These are phyloP conservation scores for Cercospora sojina DNA, from an alignment of 2,329 filamentous ascomycete species.

Conservation along the genomic window DNA sequence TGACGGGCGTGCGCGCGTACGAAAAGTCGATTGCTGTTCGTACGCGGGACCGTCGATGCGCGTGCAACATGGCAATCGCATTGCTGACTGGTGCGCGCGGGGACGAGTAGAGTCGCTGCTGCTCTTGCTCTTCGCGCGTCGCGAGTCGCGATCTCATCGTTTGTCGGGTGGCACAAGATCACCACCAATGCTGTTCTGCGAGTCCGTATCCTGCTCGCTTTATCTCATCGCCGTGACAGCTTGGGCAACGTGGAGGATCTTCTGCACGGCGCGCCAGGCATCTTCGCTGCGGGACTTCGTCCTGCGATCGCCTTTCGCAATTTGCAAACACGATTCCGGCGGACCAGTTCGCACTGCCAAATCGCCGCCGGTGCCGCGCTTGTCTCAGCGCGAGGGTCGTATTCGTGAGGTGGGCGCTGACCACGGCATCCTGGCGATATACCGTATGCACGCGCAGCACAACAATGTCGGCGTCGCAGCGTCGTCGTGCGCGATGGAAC, in stretches of 20 bases:
- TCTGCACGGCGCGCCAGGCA: background rate
- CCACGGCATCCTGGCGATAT: background rate
- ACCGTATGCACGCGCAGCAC: background rate
- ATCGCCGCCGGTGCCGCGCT: background rate
- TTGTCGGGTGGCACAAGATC: background rate
- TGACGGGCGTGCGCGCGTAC: conserved; percentile 4
- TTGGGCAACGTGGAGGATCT: background rate
- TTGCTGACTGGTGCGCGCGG: background rate
- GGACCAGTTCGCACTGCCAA: background rate
- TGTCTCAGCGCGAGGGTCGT: background rate
- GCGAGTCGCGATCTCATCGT: too few relatives aligned
- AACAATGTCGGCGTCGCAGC: background rate
- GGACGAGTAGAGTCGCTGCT: background rate
- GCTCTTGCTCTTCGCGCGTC: background rate
- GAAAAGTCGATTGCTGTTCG: background rate
- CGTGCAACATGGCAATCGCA: background rate
- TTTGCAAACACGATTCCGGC: background rate
- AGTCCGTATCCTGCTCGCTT: background rate
- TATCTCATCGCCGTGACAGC: background rate
- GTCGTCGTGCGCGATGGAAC: background rate
- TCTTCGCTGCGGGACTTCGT: background rate
- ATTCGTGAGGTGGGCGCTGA: background rate
- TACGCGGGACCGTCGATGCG: background rate
- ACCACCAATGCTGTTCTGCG: background rate
- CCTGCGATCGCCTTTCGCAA: background rate